Base-by-base conservation (phyloP, 169 alveolate species). In the Plasmodium fragile region DNA sequence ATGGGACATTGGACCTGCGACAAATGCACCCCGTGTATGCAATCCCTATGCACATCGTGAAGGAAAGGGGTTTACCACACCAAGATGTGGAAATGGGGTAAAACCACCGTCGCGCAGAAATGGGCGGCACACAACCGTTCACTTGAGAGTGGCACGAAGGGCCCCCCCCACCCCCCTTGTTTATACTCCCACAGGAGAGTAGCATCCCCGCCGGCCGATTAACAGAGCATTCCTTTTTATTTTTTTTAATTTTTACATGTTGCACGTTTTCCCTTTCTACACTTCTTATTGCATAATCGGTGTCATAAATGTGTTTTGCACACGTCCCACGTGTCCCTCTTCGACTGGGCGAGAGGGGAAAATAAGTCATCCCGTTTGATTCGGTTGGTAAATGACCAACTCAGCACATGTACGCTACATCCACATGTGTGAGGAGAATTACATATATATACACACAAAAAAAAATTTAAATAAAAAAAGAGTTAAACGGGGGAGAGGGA, bases 21-120 rank as follows among this genome's bases (percentile, higher is more conserved):
- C 81, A 32, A 83, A 82, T 95, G 75, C 96, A 94, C 78, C 96
- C 97, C 3, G 82, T 85, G 30, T 95, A 95, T 72, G 96, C 97
- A 8, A 95, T 95, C 28, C 95, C 97, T 5, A 22, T 93, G 22
- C 43, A 53, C 13, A 85, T 91, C 8, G 81, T 93, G 4, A 10
- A 59, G 43, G 83, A 81, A 28, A 83, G 93, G 22, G 82, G 78
- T 13, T 18, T 84, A 32, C 93, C 84, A 1, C 39, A 53, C 18
- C 70, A 25, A 30, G 93, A 77, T 43, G 25, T 84, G 32, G 93
- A 84, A 53, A 75, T 30, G 30, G 16, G 45, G 72, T 82, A 65
- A 69, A 16, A 45, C 6, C 4, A 22, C 16, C 1, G 32, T 4
- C 34, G 30, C 22, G 52, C 1, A 65, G 13, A 52, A 41, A 25